A percentile compares a stretch with the other conserved stretches of the same genome.
Conservation (phyloP, 164 flowering plant genomes). For the Annona squamosa region DNA sequence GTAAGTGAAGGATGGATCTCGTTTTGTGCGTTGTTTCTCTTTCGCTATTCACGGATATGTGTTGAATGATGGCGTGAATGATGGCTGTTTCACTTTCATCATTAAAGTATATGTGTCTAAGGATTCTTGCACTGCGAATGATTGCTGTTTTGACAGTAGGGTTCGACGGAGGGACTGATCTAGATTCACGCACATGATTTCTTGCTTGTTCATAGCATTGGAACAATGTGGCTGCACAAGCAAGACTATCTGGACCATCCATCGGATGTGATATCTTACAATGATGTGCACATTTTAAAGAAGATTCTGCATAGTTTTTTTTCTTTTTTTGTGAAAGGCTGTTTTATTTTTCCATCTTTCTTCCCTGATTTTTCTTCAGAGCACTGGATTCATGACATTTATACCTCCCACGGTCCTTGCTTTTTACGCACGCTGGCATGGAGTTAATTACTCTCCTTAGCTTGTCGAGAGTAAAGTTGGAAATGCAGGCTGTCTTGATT, state of each 20-base stretch:
- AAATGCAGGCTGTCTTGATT: neutral
- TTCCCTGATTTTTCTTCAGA: neutral
- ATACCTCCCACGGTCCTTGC: neutral
- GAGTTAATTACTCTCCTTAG: neutral
- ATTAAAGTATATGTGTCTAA: neutral
- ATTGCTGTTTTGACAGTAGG: neutral
- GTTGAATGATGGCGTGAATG: neutral
- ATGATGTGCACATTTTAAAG: too few species aligned
- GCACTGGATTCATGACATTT: neutral
- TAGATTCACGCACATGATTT: too few species aligned
- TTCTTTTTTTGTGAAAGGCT: too few species aligned
- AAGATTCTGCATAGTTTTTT: too few species aligned
- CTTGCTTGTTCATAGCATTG: too few species aligned
- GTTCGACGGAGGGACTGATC: neutral
- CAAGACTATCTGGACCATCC: too few species aligned
- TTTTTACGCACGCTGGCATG: neutral
- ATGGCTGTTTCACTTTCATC: neutral
- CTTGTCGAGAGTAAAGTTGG: neutral
- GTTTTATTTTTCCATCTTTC: too few species aligned
- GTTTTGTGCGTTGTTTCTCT: neutral
- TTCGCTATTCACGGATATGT: neutral
- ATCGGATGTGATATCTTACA: too few species aligned
- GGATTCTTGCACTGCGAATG: neutral
- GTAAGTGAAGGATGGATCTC: conserved; percentile 22
- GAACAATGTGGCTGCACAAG: too few species aligned